phyloP scores from a whole-genome alignment of 805 yeast genomes.

The Monosporozyma unispora region DNA sequence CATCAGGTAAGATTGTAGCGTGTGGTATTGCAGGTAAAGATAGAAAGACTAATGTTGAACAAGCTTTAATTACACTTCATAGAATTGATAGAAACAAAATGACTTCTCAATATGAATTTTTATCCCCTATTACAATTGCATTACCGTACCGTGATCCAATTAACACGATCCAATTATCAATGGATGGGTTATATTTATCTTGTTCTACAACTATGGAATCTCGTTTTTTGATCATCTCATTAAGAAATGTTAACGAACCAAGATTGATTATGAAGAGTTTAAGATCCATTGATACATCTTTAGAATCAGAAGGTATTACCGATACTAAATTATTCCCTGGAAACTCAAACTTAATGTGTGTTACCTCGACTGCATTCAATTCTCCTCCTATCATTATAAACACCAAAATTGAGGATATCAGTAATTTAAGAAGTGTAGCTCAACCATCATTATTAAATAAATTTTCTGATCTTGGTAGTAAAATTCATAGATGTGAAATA shows the following conservation, averaged over 20 bases:
- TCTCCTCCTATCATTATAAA: slow-evolving; percentile 63
- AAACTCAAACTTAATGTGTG: slow-evolving; percentile 43
- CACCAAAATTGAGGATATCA: slow-evolving; percentile 43
- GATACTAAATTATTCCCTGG: slow-evolving; percentile 66
- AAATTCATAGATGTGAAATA: slow-evolving; percentile 62
- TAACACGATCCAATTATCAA: slow-evolving; percentile 61
- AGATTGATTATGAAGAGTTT: slow-evolving; percentile 60
- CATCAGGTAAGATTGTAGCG: slow-evolving; percentile 56
- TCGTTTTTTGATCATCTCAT: slow-evolving; percentile 64
- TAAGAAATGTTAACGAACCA: slow-evolving; percentile 55
- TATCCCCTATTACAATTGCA: slow-evolving; percentile 61
- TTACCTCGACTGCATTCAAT: slow-evolving; percentile 52
- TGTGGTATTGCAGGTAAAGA: slow-evolving; percentile 80
- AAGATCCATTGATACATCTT: slow-evolving; percentile 50
- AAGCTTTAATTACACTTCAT: slow-evolving; percentile 64
- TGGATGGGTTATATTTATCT: slow-evolving; percentile 58
- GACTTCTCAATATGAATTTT: slow-evolving; percentile 22
- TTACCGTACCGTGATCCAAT: slow-evolving; percentile 84
- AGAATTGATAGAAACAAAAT: slow-evolving; percentile 22
- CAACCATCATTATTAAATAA: slow-evolving; percentile 54
- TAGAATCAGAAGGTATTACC: slow-evolving; percentile 87
- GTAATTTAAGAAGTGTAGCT: slow-evolving; percentile 37
- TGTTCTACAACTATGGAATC: slow-evolving; percentile 66
- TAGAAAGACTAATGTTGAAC: slow-evolving; percentile 56
- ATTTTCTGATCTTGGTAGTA: slow-evolving; percentile 72